Evolutionary conservation across 2,329 filamentous ascomycete genomes (phyloP).

Genomic region (Colletotrichum tropicicola): DNA sequence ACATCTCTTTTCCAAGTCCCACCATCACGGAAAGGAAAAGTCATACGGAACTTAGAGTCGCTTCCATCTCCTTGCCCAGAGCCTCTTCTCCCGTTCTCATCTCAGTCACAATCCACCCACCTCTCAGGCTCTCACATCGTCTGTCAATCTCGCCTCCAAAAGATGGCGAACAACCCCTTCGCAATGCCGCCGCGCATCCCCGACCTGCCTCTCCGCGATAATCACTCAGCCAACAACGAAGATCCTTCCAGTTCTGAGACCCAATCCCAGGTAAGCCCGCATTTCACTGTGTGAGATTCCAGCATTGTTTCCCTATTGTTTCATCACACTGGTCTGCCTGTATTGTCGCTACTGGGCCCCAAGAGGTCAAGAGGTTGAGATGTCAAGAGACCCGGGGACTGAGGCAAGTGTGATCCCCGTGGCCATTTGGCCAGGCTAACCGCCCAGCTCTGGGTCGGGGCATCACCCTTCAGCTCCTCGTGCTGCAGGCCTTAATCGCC

Average conservation of each 20-base stretch:
- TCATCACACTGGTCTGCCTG: slow-evolving; percentile 4
- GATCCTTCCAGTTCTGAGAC: background rate
- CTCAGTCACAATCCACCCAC: too few relatives aligned
- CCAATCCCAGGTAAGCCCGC: slow-evolving; percentile 6
- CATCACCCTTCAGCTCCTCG: background rate
- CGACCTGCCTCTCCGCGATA: too few relatives aligned
- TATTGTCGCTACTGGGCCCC: slow-evolving; percentile 18
- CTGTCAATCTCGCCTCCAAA: too few relatives aligned
- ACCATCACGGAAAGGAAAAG: too few relatives aligned
- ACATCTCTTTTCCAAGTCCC: too few relatives aligned
- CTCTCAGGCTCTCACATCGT: too few relatives aligned
- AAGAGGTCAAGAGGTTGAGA: slow-evolving; percentile 11
- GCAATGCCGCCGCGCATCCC: too few relatives aligned
- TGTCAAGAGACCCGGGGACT: slow-evolving; percentile 8
- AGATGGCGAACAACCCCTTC: too few relatives aligned
- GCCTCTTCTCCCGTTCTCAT: too few relatives aligned
- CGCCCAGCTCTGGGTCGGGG: slow-evolving; percentile 2
- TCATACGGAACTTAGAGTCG: too few relatives aligned
- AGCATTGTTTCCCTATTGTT: slow-evolving; percentile 3
- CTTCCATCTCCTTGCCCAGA: too few relatives aligned
- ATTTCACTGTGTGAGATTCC: slow-evolving; percentile 12
- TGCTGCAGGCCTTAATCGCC: slow-evolving; percentile 1
- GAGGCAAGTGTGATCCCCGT: background rate
- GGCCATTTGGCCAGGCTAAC: background rate
- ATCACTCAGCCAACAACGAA: too few relatives aligned